phyloP scores from a whole-genome alignment of 805 yeast species.

The Candida fluviatilis region DNA sequence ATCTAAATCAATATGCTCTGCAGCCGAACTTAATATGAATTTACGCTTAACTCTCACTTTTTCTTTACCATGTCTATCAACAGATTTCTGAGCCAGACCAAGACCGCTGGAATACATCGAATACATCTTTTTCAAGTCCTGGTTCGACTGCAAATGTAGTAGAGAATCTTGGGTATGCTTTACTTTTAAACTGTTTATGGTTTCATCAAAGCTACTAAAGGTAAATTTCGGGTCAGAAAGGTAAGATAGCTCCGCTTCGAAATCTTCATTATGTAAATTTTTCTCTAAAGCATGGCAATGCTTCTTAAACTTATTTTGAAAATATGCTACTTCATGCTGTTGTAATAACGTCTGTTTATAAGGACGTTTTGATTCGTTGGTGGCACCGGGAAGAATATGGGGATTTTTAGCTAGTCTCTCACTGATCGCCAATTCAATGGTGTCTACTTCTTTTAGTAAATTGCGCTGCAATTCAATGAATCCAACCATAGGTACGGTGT shows the following conservation, averaged over 20 bases:
- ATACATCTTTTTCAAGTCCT: slow-evolving; percentile 14
- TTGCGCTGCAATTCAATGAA: slow-evolving; percentile 33
- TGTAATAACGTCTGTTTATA: slow-evolving; percentile 52
- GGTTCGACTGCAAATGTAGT: slow-evolving; percentile 4
- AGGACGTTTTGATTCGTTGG: slow-evolving; percentile 32
- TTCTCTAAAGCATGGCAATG: slow-evolving; percentile 7
- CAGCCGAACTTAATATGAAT: slow-evolving; percentile 46
- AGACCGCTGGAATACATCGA: slow-evolving; percentile 18
- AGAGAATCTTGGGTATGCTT: slow-evolving; percentile 4
- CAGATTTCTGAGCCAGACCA: slow-evolving; percentile 5
- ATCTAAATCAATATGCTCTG: slow-evolving; percentile 46
- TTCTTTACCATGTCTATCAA: slow-evolving; percentile 12
- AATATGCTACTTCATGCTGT: slow-evolving; percentile 60
- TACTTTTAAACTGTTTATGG: slow-evolving; percentile 6
- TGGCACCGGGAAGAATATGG: slow-evolving; percentile 37
- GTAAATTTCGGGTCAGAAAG: slow-evolving; percentile 13
- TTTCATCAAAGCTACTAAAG: slow-evolving; percentile 13
- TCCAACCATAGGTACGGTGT: slow-evolving; percentile 15
- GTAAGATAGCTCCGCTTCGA: slow-evolving; percentile 9
- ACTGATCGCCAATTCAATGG: slow-evolving; percentile 63
- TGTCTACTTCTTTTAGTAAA: slow-evolving; percentile 61
- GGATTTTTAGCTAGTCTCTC: slow-evolving; percentile 64
- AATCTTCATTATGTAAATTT: slow-evolving; percentile 2
- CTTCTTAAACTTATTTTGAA: slow-evolving; percentile 44
- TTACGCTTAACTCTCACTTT: slow-evolving; percentile 27